Evolutionary conservation across 2,329 filamentous ascomycete genomes (phyloP).

Genomic region (Paecilomyces sp.): DNA sequence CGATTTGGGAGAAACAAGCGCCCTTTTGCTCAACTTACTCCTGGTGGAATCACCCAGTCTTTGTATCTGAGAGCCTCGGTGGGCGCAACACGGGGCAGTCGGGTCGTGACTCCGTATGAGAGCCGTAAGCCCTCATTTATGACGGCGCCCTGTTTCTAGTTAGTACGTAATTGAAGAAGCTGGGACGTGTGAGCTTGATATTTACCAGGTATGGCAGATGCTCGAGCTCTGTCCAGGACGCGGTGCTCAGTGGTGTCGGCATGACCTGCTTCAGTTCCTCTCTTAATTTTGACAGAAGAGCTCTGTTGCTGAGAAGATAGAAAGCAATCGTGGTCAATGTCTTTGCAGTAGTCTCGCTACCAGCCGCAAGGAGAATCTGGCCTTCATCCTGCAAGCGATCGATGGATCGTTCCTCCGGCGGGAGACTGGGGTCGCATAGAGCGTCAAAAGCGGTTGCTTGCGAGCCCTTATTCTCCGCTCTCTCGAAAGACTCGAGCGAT

Average conservation of each 20-base stretch:
- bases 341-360: slow-evolving; percentile 28
- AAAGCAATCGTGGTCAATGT: slow-evolving; percentile 23
- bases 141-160: slow-evolving; percentile 14
- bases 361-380: slow-evolving; percentile 22
- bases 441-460: slow-evolving; percentile 19
- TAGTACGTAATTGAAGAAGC: background rate
- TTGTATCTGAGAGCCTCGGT: slow-evolving; percentile 21
- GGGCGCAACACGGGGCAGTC: slow-evolving; percentile 22
- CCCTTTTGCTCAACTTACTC: slow-evolving; percentile 12
- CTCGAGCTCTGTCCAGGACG: slow-evolving; percentile 27
- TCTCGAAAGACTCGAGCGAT: slow-evolving; percentile 1
- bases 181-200: background rate
- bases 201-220: slow-evolving; percentile 33
- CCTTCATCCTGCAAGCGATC: slow-evolving; percentile 25
- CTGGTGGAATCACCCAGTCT: slow-evolving; percentile 24
- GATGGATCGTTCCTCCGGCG: slow-evolving; percentile 27
- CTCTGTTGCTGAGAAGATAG: slow-evolving; percentile 16
- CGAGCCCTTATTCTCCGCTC: background rate
- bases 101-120: slow-evolving; percentile 19
- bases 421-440: slow-evolving; percentile 26
- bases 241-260: slow-evolving; percentile 13
- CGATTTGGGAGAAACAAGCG: background rate
- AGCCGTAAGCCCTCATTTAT: slow-evolving; percentile 29
- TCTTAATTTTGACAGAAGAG: slow-evolving; percentile 13
- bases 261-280: slow-evolving; percentile 21